These are phyloP conservation scores for Byssochlamys sp. DNA, from an alignment of 2,329 filamentous ascomycete species.

Conservation along the genomic window DNA sequence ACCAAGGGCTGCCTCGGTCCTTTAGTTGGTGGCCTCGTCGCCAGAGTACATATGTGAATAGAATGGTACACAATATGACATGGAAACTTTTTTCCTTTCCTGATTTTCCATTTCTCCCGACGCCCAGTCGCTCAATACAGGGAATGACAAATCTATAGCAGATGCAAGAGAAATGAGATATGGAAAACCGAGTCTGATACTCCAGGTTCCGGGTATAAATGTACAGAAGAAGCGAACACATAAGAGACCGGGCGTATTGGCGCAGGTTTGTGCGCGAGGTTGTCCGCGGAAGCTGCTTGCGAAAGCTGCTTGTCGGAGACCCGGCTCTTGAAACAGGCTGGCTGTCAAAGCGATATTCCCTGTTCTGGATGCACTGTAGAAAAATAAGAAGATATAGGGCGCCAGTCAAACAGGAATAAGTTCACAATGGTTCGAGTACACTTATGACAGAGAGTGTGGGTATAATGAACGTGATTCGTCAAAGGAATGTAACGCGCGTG, in stretches of 20 bases:
- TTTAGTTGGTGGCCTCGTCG: background rate
- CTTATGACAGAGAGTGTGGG: background rate
- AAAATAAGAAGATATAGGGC: background rate
- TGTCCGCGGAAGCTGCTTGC: background rate
- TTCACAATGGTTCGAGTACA: background rate
- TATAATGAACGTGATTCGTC: constrained; percentile 3
- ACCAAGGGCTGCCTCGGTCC: background rate
- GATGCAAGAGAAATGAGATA: background rate
- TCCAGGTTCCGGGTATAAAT: constrained; percentile 1
- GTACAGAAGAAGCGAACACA: background rate
- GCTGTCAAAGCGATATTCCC: background rate
- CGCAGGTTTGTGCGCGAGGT: background rate
- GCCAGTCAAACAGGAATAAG: background rate
- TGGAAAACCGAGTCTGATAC: background rate
- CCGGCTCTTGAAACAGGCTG: background rate
- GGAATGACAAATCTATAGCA: constrained; percentile 1
- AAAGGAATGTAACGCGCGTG: constrained; percentile 9
- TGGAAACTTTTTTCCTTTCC: background rate
- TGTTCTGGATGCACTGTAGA: background rate
- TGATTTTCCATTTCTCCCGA: background rate
- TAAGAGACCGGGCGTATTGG: background rate
- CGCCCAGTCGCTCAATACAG: background rate
- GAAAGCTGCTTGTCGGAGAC: background rate
- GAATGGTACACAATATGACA: background rate
- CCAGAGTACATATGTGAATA: background rate